Percentiles rank a stretch among this genome's conserved stretches.
Evolutionary conservation across 1,139 yeast genomes (phyloP).

Genomic region (Zygoascus hellenicus): DNA sequence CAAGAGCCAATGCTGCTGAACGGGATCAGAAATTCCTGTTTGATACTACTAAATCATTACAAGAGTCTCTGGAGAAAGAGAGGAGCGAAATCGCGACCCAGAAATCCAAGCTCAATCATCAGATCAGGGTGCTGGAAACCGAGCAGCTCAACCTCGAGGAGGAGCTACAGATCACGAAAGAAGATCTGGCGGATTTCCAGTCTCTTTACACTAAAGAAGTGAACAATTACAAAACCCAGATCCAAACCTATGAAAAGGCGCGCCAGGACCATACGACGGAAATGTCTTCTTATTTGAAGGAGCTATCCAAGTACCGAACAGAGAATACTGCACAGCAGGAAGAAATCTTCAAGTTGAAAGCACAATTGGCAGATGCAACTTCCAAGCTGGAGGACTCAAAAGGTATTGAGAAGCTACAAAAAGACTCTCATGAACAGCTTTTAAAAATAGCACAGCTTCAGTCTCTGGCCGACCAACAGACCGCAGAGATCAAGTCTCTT

Average conservation of each 20-base stretch:
- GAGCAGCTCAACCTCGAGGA: slow-evolving; percentile 14
- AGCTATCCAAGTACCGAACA: slow-evolving; percentile 26
- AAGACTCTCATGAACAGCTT: slow-evolving; percentile 52
- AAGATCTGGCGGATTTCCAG: slow-evolving; percentile 5
- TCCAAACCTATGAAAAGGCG: slow-evolving; percentile 14
- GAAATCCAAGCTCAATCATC: slow-evolving; percentile 23
- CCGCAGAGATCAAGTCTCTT: slow-evolving; percentile 41
- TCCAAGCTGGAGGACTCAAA: slow-evolving; percentile 27
- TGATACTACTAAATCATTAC: slow-evolving; percentile 36
- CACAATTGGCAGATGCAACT: slow-evolving; percentile 22
- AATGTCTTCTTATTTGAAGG: slow-evolving; percentile 14
- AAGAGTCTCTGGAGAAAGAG: slow-evolving; percentile 30
- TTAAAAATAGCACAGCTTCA: slow-evolving; percentile 54
- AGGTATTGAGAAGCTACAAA: slow-evolving; percentile 38
- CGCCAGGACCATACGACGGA: slow-evolving; percentile 19
- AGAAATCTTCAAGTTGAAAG: slow-evolving; percentile 17
- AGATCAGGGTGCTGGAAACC: slow-evolving; percentile 16
- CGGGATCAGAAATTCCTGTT: slow-evolving; percentile 40
- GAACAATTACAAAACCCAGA: slow-evolving; percentile 18
- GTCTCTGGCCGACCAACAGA: slow-evolving; percentile 43
- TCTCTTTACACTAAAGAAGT: slow-evolving; percentile 12
- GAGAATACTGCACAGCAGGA: slow-evolving; percentile 36
- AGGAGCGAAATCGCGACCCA: slow-evolving; percentile 27
- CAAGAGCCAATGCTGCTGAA: slow-evolving; percentile 33
- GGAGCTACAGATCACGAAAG: slow-evolving; percentile 15